Evolutionary conservation across 2,329 filamentous ascomycete species (phyloP).

Genomic region (Neonectria sp.): DNA sequence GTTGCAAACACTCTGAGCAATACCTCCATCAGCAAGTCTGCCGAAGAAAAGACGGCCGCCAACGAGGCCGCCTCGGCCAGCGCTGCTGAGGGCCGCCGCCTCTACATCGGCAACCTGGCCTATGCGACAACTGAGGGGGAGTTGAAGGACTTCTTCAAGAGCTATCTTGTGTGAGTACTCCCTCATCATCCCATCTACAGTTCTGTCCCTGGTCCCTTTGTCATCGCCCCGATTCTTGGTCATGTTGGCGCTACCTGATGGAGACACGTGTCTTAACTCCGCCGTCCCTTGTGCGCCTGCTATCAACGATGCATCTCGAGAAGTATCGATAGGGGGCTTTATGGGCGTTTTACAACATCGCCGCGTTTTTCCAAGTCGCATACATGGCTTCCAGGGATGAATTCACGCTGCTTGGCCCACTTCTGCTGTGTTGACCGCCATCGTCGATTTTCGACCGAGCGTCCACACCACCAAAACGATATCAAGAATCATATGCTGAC

Average conservation of each 20-base stretch:
- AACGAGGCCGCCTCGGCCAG: conserved; percentile 95
- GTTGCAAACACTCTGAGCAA: conserved; percentile 82
- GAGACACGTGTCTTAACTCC: conserved; percentile 44
- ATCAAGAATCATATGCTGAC: conserved; percentile 47
- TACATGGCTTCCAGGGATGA: not conserved
- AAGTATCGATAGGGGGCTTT: conserved; percentile 1
- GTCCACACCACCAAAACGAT: conserved; percentile 1
- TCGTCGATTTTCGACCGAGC: conserved; percentile 3
- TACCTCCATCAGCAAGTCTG: conserved; percentile 72
- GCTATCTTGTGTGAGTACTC: conserved; percentile 94
- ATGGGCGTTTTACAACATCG: not conserved
- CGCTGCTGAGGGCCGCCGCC: conserved; percentile 97
- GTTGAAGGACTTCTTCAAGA: conserved; percentile 99
- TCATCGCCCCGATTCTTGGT: conserved; percentile 9
- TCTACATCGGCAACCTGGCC: conserved; percentile 99
- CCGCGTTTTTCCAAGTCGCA: not conserved
- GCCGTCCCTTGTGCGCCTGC: conserved; percentile 9
- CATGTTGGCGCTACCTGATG: conserved; percentile 23
- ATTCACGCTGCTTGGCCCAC: conserved; percentile 1
- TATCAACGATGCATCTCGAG: conserved; percentile 13
- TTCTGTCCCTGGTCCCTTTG: conserved; percentile 4
- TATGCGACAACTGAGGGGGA: conserved; percentile 99
- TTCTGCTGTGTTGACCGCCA: conserved; percentile 3
- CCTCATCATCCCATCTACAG: conserved; percentile 16
- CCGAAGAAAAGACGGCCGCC: conserved; percentile 73